Conservation (phyloP, 2,329 filamentous ascomycete genomes). For the Paradendryphiella salina region DNA sequence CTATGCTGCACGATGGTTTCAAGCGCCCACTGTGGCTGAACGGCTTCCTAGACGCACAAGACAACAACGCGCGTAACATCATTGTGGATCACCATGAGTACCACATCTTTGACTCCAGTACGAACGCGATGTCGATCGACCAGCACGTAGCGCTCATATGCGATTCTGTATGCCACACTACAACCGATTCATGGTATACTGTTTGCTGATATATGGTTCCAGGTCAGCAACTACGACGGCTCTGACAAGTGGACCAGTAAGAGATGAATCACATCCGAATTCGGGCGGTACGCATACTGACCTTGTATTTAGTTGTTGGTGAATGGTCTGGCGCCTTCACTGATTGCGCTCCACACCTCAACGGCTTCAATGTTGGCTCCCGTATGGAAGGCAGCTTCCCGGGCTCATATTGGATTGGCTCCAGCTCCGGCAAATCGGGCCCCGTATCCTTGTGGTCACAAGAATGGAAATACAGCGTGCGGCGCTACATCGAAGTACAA, state of each 20-base stretch:
- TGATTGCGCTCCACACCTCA: constrained; percentile 56
- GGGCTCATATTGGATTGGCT: constrained; percentile 55
- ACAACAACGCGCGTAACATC: constrained; percentile 56
- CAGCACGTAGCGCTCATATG: constrained; percentile 63
- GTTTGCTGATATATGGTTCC: neutral
- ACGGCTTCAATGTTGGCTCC: constrained; percentile 55
- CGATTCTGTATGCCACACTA: constrained; percentile 47
- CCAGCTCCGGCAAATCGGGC: constrained; percentile 57
- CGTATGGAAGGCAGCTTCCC: constrained; percentile 62
- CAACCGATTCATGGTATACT: neutral
- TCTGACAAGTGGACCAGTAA: constrained; percentile 62
- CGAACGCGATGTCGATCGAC: constrained; percentile 54
- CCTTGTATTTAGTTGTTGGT: constrained; percentile 54
- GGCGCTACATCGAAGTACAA: constrained; percentile 59
- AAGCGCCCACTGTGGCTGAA: constrained; percentile 60
- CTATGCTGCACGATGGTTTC: constrained; percentile 64
- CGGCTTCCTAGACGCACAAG: constrained; percentile 57
- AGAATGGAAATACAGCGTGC: constrained; percentile 51
- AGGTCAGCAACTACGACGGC: constrained; percentile 49
- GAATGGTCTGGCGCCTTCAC: constrained; percentile 71
- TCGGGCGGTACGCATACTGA: neutral
- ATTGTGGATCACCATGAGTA: constrained; percentile 71
- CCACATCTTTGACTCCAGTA: constrained; percentile 61
- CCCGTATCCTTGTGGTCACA: constrained; percentile 54
- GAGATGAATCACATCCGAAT: neutral